A percentile compares a stretch with the other conserved stretches of the same genome.
phyloP scores from a whole-genome alignment of 2,329 filamentous ascomycete genomes.

The Botrytis paeoniae region DNA sequence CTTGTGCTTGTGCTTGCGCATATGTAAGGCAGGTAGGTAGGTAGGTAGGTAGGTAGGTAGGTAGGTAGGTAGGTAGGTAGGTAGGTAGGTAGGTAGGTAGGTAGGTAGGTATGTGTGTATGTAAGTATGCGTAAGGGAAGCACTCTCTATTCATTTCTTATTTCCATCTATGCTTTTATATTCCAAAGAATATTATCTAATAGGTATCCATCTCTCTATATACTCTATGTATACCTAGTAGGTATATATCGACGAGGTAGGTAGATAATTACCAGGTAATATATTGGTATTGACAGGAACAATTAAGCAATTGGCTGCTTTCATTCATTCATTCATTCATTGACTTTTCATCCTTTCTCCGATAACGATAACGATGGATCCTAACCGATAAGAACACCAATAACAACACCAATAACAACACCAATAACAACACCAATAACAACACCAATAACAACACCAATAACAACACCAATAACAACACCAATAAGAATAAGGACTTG shows the following conservation, averaged over 20 bases:
- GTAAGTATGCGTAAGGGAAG: neutral
- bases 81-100: neutral
- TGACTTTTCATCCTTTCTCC: neutral
- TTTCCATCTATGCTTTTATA: neutral
- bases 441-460: too few species aligned
- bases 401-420: neutral
- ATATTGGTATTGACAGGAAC: neutral
- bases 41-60: neutral
- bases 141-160: neutral
- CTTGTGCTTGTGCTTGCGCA: neutral
- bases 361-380: slow-evolving; percentile 8
- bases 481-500: neutral
- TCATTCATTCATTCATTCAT: neutral
- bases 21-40: neutral
- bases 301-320: neutral
- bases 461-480: neutral
- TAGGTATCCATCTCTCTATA: neutral
- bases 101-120: too few species aligned
- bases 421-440: neutral
- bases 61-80: neutral
- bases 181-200: too few species aligned
- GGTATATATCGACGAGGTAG: too few species aligned
- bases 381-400: slow-evolving; percentile 2
- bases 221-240: neutral
- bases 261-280: neutral